Evolutionary conservation across 768 basidiomycete species (phyloP).

Genomic region (Pisolithus microcarpus): DNA sequence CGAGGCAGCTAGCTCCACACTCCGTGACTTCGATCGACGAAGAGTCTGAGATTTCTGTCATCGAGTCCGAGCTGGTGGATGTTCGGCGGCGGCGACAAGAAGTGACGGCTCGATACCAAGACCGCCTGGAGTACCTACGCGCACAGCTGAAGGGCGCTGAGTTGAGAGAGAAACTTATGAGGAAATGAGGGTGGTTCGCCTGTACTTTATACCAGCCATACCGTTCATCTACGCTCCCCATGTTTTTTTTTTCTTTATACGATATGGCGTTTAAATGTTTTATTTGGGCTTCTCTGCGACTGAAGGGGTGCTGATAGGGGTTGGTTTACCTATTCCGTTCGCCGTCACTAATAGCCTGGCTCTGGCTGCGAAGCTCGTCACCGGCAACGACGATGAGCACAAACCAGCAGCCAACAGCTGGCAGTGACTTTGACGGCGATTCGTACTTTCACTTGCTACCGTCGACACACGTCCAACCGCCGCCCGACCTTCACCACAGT

Average conservation of each 20-base stretch:
- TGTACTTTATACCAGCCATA: neutral
- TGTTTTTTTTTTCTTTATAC: neutral
- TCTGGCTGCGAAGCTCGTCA: too few species aligned
- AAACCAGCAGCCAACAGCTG: neutral
- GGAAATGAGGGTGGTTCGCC: constrained; percentile 33
- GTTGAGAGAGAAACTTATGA: constrained; percentile 73
- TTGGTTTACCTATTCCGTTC: too few species aligned
- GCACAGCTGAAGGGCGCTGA: constrained; percentile 81
- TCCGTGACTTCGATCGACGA: constrained; percentile 21
- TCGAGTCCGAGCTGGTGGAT: constrained; percentile 59
- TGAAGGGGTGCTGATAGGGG: too few species aligned
- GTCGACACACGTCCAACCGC: constrained; percentile 20
- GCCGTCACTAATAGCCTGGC: too few species aligned
- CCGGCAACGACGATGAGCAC: neutral
- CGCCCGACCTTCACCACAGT: constrained; percentile 31
- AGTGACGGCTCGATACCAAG: constrained; percentile 65
- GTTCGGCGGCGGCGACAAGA: constrained; percentile 65
- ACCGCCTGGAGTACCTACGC: constrained; percentile 70
- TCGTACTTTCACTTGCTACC: neutral
- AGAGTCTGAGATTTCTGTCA: constrained; percentile 29
- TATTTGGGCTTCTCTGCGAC: neutral
- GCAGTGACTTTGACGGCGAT: neutral
- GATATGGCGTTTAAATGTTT: constrained; percentile 3
- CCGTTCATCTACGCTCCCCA: constrained; percentile 1
- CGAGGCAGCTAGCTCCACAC: constrained; percentile 30